phyloP scores from a whole-genome alignment of 148 eudicot species.

The Camellia sinensis region DNA sequence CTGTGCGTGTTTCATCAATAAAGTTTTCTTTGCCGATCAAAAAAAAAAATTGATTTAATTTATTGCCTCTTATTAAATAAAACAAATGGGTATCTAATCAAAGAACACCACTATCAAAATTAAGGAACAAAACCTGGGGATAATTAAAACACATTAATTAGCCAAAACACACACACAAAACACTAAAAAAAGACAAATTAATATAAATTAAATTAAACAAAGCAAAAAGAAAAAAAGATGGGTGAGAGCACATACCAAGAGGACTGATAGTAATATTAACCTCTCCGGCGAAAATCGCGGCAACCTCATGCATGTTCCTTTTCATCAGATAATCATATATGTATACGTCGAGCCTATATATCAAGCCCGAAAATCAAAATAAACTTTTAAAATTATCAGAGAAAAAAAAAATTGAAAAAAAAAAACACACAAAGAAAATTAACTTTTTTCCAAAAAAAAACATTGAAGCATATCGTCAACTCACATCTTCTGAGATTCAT shows the following conservation, averaged over 20 bases:
- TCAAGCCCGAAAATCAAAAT: neutral
- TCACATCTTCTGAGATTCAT: conserved; percentile 36
- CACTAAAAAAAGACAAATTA: too few species aligned
- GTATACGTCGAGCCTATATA: conserved; percentile 27
- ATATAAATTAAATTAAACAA: neutral
- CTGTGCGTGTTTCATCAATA: too few species aligned
- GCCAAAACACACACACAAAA: too few species aligned
- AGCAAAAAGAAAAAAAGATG: neutral
- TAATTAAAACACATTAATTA: too few species aligned
- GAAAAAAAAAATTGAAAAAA: neutral
- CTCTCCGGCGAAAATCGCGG: conserved; percentile 37
- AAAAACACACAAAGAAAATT: neutral
- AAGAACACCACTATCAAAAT: too few species aligned
- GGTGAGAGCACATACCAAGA: conserved; percentile 26
- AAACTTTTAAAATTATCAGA: neutral
- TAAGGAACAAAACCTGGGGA: too few species aligned
- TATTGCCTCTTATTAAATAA: too few species aligned
- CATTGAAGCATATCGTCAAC: conserved; percentile 16
- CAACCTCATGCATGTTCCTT: conserved; percentile 26
- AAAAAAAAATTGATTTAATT: too few species aligned
- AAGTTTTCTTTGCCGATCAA: too few species aligned
- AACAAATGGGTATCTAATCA: too few species aligned
- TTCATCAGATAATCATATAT: conserved; percentile 34
- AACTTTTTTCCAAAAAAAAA: neutral
- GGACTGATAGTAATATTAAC: conserved; percentile 22